These are phyloP conservation scores for Talaromyces albobiverticillius DNA, from an alignment of 2,329 filamentous ascomycete genomes.

Conservation along the genomic window DNA sequence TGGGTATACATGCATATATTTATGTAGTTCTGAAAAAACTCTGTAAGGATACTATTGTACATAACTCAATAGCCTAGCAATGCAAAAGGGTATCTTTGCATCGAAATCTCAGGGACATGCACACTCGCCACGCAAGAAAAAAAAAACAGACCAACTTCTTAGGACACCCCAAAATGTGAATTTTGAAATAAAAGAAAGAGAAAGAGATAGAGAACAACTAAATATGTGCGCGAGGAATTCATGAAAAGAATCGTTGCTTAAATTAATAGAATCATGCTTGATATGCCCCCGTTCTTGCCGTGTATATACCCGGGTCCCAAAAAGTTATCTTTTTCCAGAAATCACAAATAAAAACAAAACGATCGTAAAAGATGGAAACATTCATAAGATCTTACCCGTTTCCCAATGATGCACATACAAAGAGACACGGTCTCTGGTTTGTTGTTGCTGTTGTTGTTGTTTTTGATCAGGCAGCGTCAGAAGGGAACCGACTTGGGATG, in stretches of 20 bases:
- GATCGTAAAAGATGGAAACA: not conserved
- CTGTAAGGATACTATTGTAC: not conserved
- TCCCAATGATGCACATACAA: conserved; percentile 9
- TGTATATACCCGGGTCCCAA: conserved; percentile 5
- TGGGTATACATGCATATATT: no score
- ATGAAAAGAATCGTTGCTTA: not conserved
- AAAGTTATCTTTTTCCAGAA: not conserved
- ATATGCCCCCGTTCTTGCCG: not conserved
- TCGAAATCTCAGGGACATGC: not conserved
- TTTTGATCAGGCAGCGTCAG: no score
- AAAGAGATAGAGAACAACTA: not conserved
- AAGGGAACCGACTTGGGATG: not conserved
- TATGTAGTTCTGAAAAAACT: not conserved
- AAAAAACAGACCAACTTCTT: not conserved
- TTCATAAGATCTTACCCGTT: conserved; percentile 12
- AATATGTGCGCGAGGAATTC: not conserved
- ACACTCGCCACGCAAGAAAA: not conserved
- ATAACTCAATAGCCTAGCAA: not conserved
- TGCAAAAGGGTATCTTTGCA: not conserved
- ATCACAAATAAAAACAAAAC: not conserved
- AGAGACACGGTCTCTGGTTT: not conserved
- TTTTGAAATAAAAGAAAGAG: not conserved
- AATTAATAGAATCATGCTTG: not conserved
- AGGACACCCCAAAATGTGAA: not conserved
- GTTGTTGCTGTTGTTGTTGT: not conserved